A percentile compares a stretch with the other conserved stretches of the same genome.
These are phyloP conservation scores for Wickerhamomyces bisporus DNA, from an alignment of 805 yeast genomes.

Conservation along the genomic window DNA sequence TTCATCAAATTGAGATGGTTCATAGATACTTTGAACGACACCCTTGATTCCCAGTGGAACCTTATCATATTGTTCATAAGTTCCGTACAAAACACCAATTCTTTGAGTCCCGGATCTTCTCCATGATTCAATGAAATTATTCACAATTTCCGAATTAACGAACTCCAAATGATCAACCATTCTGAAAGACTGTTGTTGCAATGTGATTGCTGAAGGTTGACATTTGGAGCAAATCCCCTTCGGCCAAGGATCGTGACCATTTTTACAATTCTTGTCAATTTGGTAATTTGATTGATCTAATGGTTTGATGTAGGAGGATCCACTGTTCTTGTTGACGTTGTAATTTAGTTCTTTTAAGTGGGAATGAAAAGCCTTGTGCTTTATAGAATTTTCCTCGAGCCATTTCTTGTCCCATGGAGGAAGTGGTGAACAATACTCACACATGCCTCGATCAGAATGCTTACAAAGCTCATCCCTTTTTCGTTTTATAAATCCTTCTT, in stretches of 20 bases:
- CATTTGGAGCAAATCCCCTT: slow-evolving; percentile 92
- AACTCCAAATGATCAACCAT: slow-evolving; percentile 98
- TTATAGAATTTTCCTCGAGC: slow-evolving; percentile 68
- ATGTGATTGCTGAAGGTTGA: slow-evolving; percentile 92
- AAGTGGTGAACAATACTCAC: slow-evolving; percentile 92
- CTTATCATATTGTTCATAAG: slow-evolving; percentile 68
- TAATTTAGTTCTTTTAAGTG: slow-evolving; percentile 70
- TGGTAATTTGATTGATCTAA: slow-evolving; percentile 63
- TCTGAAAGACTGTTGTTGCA: slow-evolving; percentile 84
- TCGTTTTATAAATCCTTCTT: slow-evolving; percentile 71
- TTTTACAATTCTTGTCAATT: slow-evolving; percentile 59
- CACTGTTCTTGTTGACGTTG: slow-evolving; percentile 47
- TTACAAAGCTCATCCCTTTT: slow-evolving; percentile 60
- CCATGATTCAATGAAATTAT: slow-evolving; percentile 88
- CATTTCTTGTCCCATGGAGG: slow-evolving; percentile 92
- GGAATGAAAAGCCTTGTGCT: slow-evolving; percentile 86
- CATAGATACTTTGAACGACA: slow-evolving; percentile 88
- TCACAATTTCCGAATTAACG: slow-evolving; percentile 64
- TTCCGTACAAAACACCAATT: slow-evolving; percentile 79
- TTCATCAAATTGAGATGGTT: slow-evolving; percentile 85
- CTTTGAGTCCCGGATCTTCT: slow-evolving; percentile 84
- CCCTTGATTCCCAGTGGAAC: slow-evolving; percentile 94
- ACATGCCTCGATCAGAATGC: slow-evolving; percentile 94
- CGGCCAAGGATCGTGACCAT: slow-evolving; percentile 94
- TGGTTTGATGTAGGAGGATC: slow-evolving; percentile 75